Evolutionary conservation across 2,329 filamentous ascomycete genomes (phyloP).

Genomic region (Pezicula rhizophila): DNA sequence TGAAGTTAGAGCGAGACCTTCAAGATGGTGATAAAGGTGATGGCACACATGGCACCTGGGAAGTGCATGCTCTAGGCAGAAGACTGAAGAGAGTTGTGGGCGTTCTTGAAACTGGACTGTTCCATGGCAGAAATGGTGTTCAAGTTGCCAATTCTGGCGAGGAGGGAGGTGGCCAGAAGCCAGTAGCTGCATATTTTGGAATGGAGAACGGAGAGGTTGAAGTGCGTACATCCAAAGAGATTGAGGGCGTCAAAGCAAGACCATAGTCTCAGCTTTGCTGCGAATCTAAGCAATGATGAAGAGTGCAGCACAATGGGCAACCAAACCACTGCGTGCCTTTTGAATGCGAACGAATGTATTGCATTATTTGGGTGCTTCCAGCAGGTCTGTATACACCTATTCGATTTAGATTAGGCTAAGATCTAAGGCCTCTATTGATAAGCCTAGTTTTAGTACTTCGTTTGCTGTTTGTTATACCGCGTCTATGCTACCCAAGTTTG

Average conservation of each 20-base stretch:
- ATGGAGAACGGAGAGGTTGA: conserved; percentile 70
- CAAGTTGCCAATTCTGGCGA: conserved; percentile 56
- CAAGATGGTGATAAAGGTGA: conserved; percentile 39
- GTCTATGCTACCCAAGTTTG: too few relatives aligned
- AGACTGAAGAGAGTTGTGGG: conserved; percentile 77
- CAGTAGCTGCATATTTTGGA: conserved; percentile 91
- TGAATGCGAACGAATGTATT: too few relatives aligned
- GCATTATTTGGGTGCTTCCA: too few relatives aligned
- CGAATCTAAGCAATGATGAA: too few relatives aligned
- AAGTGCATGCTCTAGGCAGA: conserved; percentile 67
- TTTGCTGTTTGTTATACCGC: too few relatives aligned
- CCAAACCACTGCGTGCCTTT: too few relatives aligned
- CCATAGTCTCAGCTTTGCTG: conserved; percentile 6
- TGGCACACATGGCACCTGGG: conserved; percentile 66
- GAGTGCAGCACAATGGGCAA: too few relatives aligned
- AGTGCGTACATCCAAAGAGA: conserved; percentile 37
- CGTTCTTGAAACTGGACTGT: conserved; percentile 87
- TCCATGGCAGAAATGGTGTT: conserved; percentile 73
- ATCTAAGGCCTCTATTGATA: too few relatives aligned
- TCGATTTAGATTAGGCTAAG: too few relatives aligned
- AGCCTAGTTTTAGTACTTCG: too few relatives aligned
- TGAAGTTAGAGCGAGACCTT: conserved; percentile 57
- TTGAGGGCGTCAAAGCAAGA: conserved; percentile 20
- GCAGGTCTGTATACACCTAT: too few relatives aligned
- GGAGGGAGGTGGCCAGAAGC: conserved; percentile 74